Conservation (phyloP, 495 filamentous ascomycete species). For the Neohortaea acidophila region DNA sequence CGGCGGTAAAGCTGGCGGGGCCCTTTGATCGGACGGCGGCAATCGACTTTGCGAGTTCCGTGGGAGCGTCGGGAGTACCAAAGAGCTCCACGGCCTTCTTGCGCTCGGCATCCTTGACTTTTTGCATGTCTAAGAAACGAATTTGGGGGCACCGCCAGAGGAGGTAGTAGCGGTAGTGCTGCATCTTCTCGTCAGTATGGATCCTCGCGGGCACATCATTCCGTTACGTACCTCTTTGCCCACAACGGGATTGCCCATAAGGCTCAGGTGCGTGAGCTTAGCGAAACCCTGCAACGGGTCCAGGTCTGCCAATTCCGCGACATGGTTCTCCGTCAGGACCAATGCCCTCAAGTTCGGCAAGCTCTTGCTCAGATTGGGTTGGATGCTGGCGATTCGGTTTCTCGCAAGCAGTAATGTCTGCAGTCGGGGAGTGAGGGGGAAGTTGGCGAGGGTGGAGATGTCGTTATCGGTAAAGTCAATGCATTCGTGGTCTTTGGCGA, state of each 20-base stretch:
- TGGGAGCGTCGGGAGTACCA: conserved; percentile 59
- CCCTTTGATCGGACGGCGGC: conserved; percentile 10
- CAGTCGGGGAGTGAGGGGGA: conserved; percentile 82
- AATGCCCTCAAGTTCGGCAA: conserved; percentile 66
- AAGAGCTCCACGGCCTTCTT: conserved; percentile 62
- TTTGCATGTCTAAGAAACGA: conserved; percentile 84
- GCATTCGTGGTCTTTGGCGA: conserved; percentile 62
- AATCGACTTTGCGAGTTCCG: conserved; percentile 52
- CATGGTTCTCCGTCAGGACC: conserved; percentile 44
- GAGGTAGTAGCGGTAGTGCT: conserved; percentile 88
- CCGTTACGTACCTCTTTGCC: conserved; percentile 71
- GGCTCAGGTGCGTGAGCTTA: conserved; percentile 58
- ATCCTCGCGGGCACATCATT: neutral
- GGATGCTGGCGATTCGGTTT: conserved; percentile 72
- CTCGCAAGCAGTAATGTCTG: conserved; percentile 74
- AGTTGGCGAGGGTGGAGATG: conserved; percentile 74
- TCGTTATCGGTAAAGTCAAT: conserved; percentile 99
- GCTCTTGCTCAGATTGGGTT: conserved; percentile 51
- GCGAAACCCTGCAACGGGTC: conserved; percentile 60
- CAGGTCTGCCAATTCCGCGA: conserved; percentile 50
- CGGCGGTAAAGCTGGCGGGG: conserved; percentile 44
- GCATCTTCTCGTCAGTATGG: conserved; percentile 5
- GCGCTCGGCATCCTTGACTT: conserved; percentile 77
- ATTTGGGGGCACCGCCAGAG: conserved; percentile 74
- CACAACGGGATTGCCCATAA: conserved; percentile 78